A percentile compares a stretch with the other conserved stretches of the same genome.
Evolutionary conservation across 2,329 filamentous ascomycete genomes (phyloP).

Genomic region (Calonectria pteridis): DNA sequence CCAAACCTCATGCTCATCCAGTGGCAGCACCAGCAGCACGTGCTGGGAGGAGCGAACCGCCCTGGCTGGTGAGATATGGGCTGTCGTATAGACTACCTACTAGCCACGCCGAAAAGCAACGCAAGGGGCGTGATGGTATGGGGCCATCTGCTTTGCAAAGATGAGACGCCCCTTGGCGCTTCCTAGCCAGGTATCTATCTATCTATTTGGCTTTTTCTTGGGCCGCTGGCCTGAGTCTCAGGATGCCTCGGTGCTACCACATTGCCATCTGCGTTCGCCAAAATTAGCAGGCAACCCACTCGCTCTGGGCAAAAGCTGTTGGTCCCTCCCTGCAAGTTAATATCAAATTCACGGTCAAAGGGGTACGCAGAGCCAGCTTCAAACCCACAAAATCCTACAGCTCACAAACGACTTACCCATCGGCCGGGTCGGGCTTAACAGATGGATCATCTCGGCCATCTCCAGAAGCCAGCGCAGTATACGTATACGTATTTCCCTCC

Average conservation of each 20-base stretch:
- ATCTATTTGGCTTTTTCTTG: background rate
- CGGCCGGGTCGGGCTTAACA: background rate
- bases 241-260: background rate
- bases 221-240: background rate
- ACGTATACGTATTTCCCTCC: background rate
- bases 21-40: background rate
- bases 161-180: background rate
- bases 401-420: background rate
- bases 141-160: background rate
- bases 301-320: background rate
- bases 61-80: background rate
- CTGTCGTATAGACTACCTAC: background rate
- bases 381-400: slow-evolving; percentile 5
- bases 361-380: background rate
- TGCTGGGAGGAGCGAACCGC: slow-evolving; percentile 5
- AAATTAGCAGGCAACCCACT: slow-evolving; percentile 5
- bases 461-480: background rate
- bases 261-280: background rate
- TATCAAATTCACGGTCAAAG: slow-evolving; percentile 1
- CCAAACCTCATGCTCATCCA: background rate
- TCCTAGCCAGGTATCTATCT: background rate
- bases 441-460: background rate
- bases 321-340: slow-evolving; percentile 8
- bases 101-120: background rate
- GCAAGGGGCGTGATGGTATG: background rate